A percentile compares a stretch with the other conserved stretches of the same genome.
phyloP scores from a whole-genome alignment of 768 basidiomycete genomes.

The Leucogyrophana mollusca region DNA sequence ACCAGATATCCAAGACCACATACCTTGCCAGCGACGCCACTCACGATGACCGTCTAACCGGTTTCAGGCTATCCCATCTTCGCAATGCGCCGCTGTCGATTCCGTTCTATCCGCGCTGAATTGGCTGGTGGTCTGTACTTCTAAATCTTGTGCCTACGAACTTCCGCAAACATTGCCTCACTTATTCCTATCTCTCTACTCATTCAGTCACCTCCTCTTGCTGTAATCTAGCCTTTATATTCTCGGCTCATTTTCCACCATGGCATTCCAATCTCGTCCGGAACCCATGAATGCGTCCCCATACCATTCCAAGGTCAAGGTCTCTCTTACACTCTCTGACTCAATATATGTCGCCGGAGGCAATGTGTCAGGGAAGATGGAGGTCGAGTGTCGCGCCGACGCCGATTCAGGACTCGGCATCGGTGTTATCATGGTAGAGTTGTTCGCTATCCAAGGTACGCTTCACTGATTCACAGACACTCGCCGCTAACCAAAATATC shows the following conservation, averaged over 20 bases:
- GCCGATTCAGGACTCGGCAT: conserved; percentile 62
- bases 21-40: neutral
- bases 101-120: conserved; percentile 1
- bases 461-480: neutral
- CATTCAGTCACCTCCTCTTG: neutral
- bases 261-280: conserved; percentile 35
- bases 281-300: conserved; percentile 83
- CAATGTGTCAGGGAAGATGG: conserved; percentile 70
- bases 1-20: neutral
- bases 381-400: conserved; percentile 78
- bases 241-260: conserved; percentile 4
- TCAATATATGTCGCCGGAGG: conserved; percentile 64
- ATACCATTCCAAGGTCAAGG: conserved; percentile 75
- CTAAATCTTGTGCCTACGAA: conserved; percentile 6
- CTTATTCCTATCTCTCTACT: neutral
- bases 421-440: conserved; percentile 73
- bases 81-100: conserved; percentile 21
- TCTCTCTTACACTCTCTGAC: conserved; percentile 59
- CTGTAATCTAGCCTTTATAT: neutral
- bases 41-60: no score
- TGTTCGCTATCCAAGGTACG: conserved; percentile 71
- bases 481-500: conserved; percentile 6
- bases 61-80: no score
- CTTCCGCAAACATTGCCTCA: no score
- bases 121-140: conserved; percentile 4